Base-by-base conservation (phyloP, 805 yeast species). In the Cyberlindnera maritima region DNA sequence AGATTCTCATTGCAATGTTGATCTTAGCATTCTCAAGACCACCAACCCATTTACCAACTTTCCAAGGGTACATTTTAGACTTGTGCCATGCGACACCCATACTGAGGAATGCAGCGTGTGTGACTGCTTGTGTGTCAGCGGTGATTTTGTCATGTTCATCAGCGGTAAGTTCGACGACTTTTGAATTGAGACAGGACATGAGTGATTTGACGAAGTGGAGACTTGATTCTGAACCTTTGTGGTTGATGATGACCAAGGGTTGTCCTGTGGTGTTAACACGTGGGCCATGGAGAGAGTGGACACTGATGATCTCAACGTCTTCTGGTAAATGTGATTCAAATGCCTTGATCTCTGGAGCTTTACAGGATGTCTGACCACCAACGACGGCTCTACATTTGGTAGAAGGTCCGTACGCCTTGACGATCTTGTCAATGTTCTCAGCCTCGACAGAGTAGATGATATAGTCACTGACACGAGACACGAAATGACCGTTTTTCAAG, bases 351-450 rank as follows among this genome's bases (percentile, higher is more conserved):
- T 94, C 99, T 0, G 96, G 95, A 21, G 79, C 83, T 61, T 94
- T 94, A 67, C 98, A 92, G 10, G 96, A 87, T 0, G 99, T 91
- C 66, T 94, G 99, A 8, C 99, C 99, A n/a, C 98, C 99, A 5
- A 94, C 96, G 36, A 91, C 80, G 3, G 96, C 85, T 2, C 96
- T 95, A 3, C 82, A 67, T 62, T 92, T 92, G 4, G 96, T 82
- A 0, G 92, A 85, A 0, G 96, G 92, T 0, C 96, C 97, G 65
- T 92, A 92, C 33, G 68, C 37, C 4, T 77, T 61, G 5, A 90
- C 96, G 33, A 94, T 88, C 47, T 75, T 74, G 39, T 72, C 80
- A 41, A 94, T 84, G 60, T 81, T 80, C 52, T 85, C 96, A 2
- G 98, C 97, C 65, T 94, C 99, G 3, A 94, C 98, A 46, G 91